Conservation (phyloP, 1,284 basidiomycete species). For the Ustilago bromivora region DNA sequence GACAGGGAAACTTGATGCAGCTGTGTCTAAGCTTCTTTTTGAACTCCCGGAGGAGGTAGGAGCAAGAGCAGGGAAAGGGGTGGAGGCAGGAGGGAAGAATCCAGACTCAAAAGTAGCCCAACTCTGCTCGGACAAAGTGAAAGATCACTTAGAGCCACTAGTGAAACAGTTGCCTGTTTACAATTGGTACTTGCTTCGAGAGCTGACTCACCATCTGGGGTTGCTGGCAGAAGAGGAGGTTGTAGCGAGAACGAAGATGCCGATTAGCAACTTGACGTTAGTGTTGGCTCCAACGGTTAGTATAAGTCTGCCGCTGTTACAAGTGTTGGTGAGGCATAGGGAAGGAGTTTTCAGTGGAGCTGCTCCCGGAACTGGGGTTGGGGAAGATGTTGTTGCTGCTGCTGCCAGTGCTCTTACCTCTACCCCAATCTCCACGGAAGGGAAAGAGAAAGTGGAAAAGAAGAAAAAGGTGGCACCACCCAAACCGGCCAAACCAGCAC, state of each 20-base stretch:
- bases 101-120: constrained; percentile 21
- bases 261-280: constrained; percentile 62
- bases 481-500: constrained; percentile 34
- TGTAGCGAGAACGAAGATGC: constrained; percentile 63
- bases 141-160: constrained; percentile 29
- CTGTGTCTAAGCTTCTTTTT: constrained; percentile 20
- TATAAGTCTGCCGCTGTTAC: constrained; percentile 54
- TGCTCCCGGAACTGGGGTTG: constrained; percentile 18
- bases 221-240: constrained; percentile 38
- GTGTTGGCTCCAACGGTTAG: constrained; percentile 66
- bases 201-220: constrained; percentile 58
- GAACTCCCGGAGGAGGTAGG: neutral
- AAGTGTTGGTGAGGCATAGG: constrained; percentile 54
- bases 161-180: constrained; percentile 47
- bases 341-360: constrained; percentile 44
- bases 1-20: constrained; percentile 37
- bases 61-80: neutral
- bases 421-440: neutral
- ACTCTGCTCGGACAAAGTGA: constrained; percentile 7
- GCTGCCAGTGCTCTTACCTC: constrained; percentile 1
- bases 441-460: neutral
- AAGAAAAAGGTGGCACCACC: constrained; percentile 6
- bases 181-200: constrained; percentile 67
- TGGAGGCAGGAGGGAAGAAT: constrained; percentile 7
- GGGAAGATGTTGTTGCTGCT: constrained; percentile 21